These are phyloP conservation scores for Hypoxylon sp. DNA, from an alignment of 2,329 filamentous ascomycete species.

Conservation along the genomic window DNA sequence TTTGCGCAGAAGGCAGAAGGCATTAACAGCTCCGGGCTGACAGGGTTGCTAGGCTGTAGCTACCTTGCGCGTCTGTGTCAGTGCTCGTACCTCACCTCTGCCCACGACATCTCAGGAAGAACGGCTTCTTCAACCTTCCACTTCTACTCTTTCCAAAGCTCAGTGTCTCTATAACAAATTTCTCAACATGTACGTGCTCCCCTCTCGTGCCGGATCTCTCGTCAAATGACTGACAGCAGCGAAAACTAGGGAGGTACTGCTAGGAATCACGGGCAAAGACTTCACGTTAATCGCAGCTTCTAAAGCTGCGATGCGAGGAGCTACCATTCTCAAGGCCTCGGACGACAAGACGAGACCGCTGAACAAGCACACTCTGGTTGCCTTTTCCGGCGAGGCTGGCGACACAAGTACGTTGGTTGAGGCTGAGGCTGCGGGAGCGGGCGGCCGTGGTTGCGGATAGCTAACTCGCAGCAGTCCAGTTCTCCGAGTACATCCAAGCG, in stretches of 20 bases:
- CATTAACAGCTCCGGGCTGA: conserved; percentile 33
- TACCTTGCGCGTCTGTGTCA: conserved; percentile 51
- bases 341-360: conserved; percentile 96
- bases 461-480: conserved; percentile 75
- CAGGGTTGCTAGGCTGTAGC: conserved; percentile 52
- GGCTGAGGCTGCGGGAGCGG: background rate
- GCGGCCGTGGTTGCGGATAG: background rate
- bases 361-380: conserved; percentile 94
- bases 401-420: conserved; percentile 82
- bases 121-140: conserved; percentile 21
- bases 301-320: conserved; percentile 97
- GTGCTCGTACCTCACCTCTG: conserved; percentile 18
- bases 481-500: conserved; percentile 98
- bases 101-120: conserved; percentile 14
- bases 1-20: background rate
- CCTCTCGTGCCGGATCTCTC: background rate
- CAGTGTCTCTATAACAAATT: conserved; percentile 5
- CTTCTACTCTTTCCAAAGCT: conserved; percentile 10
- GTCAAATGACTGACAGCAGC: conserved; percentile 22
- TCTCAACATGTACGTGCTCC: conserved; percentile 24
- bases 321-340: conserved; percentile 90
- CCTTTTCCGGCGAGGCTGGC: conserved; percentile 93
- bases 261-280: conserved; percentile 99
- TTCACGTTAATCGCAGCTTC: conserved; percentile 97
- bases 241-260: conserved; percentile 86